Conservation (phyloP, 2,329 filamentous ascomycete genomes). For the Ceratocystis ficicola region DNA sequence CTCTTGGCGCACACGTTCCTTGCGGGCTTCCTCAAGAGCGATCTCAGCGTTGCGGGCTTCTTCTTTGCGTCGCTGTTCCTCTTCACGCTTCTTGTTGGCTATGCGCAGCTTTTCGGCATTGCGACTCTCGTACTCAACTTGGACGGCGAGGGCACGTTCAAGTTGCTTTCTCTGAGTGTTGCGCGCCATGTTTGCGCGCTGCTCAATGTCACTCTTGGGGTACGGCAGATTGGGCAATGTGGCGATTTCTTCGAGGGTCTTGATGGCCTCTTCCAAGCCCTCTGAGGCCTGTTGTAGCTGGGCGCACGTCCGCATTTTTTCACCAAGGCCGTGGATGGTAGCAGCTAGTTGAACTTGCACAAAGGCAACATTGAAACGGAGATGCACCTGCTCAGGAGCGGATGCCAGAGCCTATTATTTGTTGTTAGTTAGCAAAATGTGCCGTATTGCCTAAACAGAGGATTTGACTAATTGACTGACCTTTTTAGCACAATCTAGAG, state of each 20-base stretch:
- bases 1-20: conserved; percentile 75
- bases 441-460: not conserved
- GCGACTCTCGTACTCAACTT: conserved; percentile 84
- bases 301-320: conserved; percentile 62
- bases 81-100: conserved; percentile 67
- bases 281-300: conserved; percentile 70
- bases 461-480: conserved; percentile 34
- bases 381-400: conserved; percentile 73
- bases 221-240: conserved; percentile 62
- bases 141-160: conserved; percentile 68
- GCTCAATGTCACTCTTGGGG: conserved; percentile 78
- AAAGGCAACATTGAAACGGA: conserved; percentile 96
- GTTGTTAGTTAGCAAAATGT: not conserved
- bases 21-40: conserved; percentile 58
- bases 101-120: conserved; percentile 79
- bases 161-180: conserved; percentile 92
- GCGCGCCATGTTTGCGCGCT: conserved; percentile 91
- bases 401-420: conserved; percentile 55
- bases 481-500: conserved; percentile 51
- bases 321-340: conserved; percentile 59
- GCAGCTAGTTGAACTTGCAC: conserved; percentile 90
- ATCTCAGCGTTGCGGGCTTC: conserved; percentile 58
- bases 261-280: conserved; percentile 78
- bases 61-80: conserved; percentile 65
- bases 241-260: conserved; percentile 52